Evolutionary conservation across 1,139 yeast genomes (phyloP).

Genomic region (Taphrina pruni): DNA sequence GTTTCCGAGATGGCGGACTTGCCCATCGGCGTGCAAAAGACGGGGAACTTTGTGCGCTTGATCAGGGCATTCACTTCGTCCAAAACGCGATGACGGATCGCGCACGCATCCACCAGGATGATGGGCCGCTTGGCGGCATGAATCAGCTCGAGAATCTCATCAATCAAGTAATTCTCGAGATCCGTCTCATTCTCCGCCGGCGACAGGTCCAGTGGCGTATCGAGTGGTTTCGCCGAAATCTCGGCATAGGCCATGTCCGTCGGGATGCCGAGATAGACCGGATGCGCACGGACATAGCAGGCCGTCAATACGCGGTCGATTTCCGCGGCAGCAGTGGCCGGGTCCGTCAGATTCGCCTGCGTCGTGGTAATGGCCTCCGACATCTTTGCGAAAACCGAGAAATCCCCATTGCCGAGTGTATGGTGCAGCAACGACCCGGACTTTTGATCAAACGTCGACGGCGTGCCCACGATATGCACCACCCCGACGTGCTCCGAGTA

Average conservation of each 20-base stretch:
- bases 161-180: conserved; percentile 56
- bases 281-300: conserved; percentile 66
- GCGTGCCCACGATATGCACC: conserved; percentile 82
- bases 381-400: conserved; percentile 66
- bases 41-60: conserved; percentile 56
- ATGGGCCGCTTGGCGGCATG: conserved; percentile 65
- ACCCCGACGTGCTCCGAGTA: conserved; percentile 80
- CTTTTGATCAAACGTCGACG: conserved; percentile 58
- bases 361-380: conserved; percentile 66
- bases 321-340: conserved; percentile 60
- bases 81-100: conserved; percentile 62
- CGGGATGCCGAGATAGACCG: conserved; percentile 81
- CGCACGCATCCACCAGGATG: conserved; percentile 68
- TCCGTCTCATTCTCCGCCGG: conserved; percentile 50
- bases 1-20: conserved; percentile 69
- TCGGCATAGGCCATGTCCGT: conserved; percentile 57
- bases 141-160: conserved; percentile 58
- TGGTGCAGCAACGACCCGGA: conserved; percentile 63
- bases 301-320: conserved; percentile 69
- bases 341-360: conserved; percentile 61
- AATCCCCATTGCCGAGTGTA: conserved; percentile 65
- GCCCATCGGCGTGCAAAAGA: conserved; percentile 60
- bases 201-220: conserved; percentile 50
- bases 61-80: conserved; percentile 58
- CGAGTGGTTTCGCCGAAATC: conserved; percentile 56